A percentile compares a stretch with the other conserved stretches of the same genome.
Conservation (phyloP, 306 rosid genomes). For the Astragalus glycyphyllos region DNA sequence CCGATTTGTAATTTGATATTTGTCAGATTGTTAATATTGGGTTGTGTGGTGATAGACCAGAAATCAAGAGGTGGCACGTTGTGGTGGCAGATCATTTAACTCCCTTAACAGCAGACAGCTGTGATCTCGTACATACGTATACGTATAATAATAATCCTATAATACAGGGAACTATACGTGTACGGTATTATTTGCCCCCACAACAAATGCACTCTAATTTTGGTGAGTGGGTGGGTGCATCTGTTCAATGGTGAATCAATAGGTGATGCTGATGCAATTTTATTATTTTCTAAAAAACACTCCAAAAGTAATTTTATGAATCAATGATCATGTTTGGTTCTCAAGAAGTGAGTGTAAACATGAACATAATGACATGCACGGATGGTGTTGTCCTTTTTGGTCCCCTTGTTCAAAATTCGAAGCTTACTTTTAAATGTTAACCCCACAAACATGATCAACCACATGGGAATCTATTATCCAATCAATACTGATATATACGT, state of each 20-base stretch:
- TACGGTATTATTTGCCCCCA: background rate
- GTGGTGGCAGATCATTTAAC: constrained; percentile 43
- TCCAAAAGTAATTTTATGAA: too few relatives aligned
- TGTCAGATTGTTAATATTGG: constrained; percentile 27
- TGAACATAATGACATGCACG: constrained; percentile 42
- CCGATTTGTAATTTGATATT: background rate
- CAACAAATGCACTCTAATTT: constrained; percentile 32
- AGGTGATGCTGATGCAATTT: background rate
- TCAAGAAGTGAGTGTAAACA: too few relatives aligned
- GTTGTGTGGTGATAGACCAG: background rate
- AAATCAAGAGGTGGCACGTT: constrained; percentile 35
- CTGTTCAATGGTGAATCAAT: constrained; percentile 2
- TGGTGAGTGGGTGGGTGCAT: constrained; percentile 44
- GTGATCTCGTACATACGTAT: constrained; percentile 23
- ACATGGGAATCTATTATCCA: constrained; percentile 34
- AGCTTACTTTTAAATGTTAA: constrained; percentile 37
- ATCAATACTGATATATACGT: background rate
- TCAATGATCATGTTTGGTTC: too few relatives aligned
- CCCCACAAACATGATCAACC: constrained; percentile 35
- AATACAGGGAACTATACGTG: constrained; percentile 11
- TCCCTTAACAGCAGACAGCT: constrained; percentile 42
- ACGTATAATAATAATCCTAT: background rate
- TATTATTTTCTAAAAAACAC: too few relatives aligned
- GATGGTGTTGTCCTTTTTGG: constrained; percentile 38
- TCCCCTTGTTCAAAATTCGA: constrained; percentile 35